Base-by-base conservation (phyloP, 1,284 basidiomycete species). In the Coriolopsis trogii region DNA sequence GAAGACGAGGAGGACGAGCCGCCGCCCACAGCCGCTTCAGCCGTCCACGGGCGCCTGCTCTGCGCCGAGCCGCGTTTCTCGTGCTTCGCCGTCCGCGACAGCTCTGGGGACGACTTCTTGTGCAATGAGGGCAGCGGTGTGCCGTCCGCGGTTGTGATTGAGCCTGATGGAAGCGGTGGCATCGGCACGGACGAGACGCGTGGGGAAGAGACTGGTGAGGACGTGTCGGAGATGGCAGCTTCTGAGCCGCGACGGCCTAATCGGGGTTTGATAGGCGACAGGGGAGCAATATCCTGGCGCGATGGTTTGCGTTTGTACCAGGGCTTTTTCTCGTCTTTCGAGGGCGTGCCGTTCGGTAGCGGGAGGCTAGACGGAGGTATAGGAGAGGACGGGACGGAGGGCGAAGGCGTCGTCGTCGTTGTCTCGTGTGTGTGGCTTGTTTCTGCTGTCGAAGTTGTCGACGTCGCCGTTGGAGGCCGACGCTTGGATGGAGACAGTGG, bases 291-390 rank as follows among this genome's bases (percentile, higher is more conserved):
- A 18, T 58, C 61, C n/a, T 57, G 51, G n/a, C 60, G 56, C 34
- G 46, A 52, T 62, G 61, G 67, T 67, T 68, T 77, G 79, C 56
- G 75, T 63, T 79, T 81, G 55, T 85, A 81, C 85, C 85, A 88
- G 12, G 75, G 48, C 57, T 74, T 77, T 56, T 71, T 70, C 55
- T 78, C 77, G 6, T 71, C 72, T 52, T 67, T 71, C 49, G 46
- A 64, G 41, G 57, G 40, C 31, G 52, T 15, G 20, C 59, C 59
- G 43, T 60, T 60, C 29, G 56, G 54, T 42, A 48, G 51, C 37
- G 47, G 41, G 40, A 46, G 46, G 12, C 39, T 36, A 31, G 57
- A 42, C 29, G 55, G 43, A 7, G 59, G 53, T 20, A 51, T 16
- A 37, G 59, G 55, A 23, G 55, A 54, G 20, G 50, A 38, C 23